Evolutionary conservation across 306 rosid genomes (phyloP).

Genomic region (Styphnolobium japonicum): DNA sequence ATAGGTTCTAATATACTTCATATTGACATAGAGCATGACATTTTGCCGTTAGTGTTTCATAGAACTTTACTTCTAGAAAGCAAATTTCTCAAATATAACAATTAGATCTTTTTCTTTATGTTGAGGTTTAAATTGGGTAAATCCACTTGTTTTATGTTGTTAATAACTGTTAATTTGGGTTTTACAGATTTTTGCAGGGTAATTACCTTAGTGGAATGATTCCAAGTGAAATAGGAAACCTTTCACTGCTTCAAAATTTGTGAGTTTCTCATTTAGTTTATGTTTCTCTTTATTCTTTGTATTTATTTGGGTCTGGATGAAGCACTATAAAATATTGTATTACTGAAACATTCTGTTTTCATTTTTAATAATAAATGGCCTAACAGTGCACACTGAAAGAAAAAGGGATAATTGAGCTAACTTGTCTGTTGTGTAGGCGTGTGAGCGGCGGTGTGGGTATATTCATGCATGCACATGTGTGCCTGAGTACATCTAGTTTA

Average conservation of each 20-base stretch:
- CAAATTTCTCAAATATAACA: slow-evolving; percentile 1
- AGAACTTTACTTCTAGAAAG: neutral
- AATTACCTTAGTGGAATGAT: slow-evolving; percentile 87
- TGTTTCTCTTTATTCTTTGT: slow-evolving; percentile 6
- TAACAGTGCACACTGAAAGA: neutral
- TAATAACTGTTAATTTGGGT: slow-evolving; percentile 24
- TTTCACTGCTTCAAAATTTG: slow-evolving; percentile 70
- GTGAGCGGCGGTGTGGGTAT: neutral
- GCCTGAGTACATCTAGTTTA: neutral
- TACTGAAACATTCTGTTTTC: slow-evolving; percentile 9
- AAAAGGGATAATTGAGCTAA: neutral
- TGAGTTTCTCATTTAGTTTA: slow-evolving; percentile 45
- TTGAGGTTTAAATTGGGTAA: slow-evolving; percentile 3
- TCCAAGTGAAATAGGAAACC: slow-evolving; percentile 85
- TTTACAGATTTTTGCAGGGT: slow-evolving; percentile 88
- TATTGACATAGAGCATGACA: neutral
- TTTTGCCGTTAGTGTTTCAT: slow-evolving; percentile 1
- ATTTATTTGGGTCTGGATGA: slow-evolving; percentile 10
- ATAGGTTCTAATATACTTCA: slow-evolving; percentile 2
- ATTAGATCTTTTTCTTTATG: slow-evolving; percentile 12
- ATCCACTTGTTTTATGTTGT: slow-evolving; percentile 15
- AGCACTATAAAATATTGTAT: neutral
- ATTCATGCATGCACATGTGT: neutral
- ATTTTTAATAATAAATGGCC: slow-evolving; percentile 12
- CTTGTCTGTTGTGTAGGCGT: neutral